Evolutionary conservation across 1,284 basidiomycete species (phyloP), one percentile per base, ranked within the genome.

Genomic region (Athelia psychrophila): DNA sequence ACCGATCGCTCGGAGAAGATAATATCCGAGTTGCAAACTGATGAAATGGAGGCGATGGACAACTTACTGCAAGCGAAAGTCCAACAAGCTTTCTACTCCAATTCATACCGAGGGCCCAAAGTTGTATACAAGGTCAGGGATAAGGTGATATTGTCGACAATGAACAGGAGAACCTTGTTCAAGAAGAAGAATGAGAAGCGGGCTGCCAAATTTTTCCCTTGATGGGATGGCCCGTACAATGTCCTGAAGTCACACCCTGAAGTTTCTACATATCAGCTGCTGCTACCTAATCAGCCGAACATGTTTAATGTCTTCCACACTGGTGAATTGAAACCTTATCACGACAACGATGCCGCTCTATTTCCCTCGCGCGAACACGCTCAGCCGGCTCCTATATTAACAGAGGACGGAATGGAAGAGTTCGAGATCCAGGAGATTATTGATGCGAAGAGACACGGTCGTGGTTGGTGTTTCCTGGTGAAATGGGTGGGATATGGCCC

Each of bases 1-100:
- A 30, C 53, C 12, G 3, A 20, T 19, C 53, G 55, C 3, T 57
- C 53, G 1, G 47, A 55, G 25, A n/a, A n/a, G n/a, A n/a, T n/a
- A n/a, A n/a, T n/a, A n/a, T n/a, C 16, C 8, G 22, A 18, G 38
- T n/a, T 42, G 6, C 12, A 12, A 35, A 18, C 12, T 18, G 38
- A 42, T 16, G 38, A 8, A 10, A 16, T 16, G 18, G 38, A 42
- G 22, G 38, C 38, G 38, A 6, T 5, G 22, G 38, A 42, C 22
- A 8, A n/a, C 16, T 6, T 42, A n/a, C 38, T 42, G 18, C 5
- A 6, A 10, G 38, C 38, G 10, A 42, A 42, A 23, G 38, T 42
- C 8, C 5, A 5, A 23, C 38, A 42, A 16, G 38, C 6, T 5
- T 10, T 8, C 22, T 5, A 6, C 10, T 6, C 16, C 8, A 42